These are phyloP conservation scores for Flaveria bidentis DNA, from an alignment of 129 eudicot genomes.

Conservation along the genomic window DNA sequence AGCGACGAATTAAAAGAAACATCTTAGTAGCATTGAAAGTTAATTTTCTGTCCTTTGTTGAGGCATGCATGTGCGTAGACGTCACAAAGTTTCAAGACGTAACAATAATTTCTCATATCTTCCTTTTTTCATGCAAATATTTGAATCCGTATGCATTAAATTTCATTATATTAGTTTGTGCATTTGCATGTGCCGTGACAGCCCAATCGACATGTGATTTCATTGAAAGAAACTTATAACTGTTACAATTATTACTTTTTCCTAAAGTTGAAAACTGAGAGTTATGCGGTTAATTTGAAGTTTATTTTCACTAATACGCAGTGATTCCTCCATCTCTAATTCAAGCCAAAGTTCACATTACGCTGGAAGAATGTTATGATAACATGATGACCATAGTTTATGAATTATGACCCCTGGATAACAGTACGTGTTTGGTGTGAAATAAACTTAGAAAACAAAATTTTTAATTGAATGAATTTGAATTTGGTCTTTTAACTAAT, in stretches of 20 bases:
- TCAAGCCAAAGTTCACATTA: too few species aligned
- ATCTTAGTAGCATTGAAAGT: neutral
- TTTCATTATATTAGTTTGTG: neutral
- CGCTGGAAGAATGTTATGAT: too few species aligned
- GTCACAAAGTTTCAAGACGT: conserved; percentile 12
- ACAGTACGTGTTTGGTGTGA: too few species aligned
- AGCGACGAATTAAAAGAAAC: neutral
- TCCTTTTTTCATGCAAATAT: conserved; percentile 12
- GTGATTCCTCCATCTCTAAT: too few species aligned
- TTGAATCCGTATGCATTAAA: conserved; percentile 1
- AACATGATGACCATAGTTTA: too few species aligned
- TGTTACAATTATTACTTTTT: neutral
- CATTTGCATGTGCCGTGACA: conserved; percentile 18
- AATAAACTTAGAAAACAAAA: too few species aligned
- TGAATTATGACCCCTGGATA: too few species aligned
- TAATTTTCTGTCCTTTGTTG: conserved; percentile 17
- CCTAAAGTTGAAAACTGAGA: too few species aligned
- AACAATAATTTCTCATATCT: neutral
- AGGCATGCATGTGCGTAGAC: conserved; percentile 26
- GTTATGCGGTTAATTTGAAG: too few species aligned
- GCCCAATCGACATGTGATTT: neutral
- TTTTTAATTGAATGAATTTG: too few species aligned
- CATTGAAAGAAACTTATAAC: neutral
- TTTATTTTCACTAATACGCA: too few species aligned
- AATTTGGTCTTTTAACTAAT: too few species aligned